These are phyloP conservation scores for Sporothrix euskadiensis DNA, from an alignment of 2,329 filamentous ascomycete genomes.

Conservation along the genomic window DNA sequence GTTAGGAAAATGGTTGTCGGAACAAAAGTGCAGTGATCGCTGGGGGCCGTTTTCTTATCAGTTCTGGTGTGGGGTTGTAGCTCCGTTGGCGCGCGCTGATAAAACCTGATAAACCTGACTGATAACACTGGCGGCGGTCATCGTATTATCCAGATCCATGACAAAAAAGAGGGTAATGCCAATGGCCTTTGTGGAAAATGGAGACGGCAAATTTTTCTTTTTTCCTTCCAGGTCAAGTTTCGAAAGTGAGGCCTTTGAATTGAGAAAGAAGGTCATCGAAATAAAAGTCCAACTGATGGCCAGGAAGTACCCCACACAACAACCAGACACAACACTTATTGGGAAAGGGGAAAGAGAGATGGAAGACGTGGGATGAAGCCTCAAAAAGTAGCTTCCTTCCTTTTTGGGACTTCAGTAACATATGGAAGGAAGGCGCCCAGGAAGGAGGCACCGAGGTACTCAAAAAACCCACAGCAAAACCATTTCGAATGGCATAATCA, in stretches of 20 bases:
- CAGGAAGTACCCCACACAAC: not conserved
- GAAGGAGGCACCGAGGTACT: not conserved
- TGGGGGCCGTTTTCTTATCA: constrained; percentile 15
- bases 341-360: not conserved
- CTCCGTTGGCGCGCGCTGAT: constrained; percentile 19
- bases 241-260: not conserved
- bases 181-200: not conserved
- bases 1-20: not conserved
- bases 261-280: not conserved
- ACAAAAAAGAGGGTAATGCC: constrained; percentile 5
- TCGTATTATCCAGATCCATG: constrained; percentile 8
- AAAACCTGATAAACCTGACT: constrained; percentile 3
- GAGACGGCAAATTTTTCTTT: not conserved
- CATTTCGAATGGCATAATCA: not conserved
- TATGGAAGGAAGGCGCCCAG: not conserved
- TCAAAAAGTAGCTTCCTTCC: not conserved
- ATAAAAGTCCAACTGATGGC: not conserved
- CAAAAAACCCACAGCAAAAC: not conserved
- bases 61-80: constrained; percentile 15
- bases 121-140: not conserved
- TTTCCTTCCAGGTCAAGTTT: not conserved
- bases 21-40: not conserved
- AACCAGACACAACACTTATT: not conserved
- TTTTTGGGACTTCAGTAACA: no score
- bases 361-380: not conserved